Evolutionary conservation across 257 asterid species (phyloP), one percentile per base, ranked within the genome.

Genomic region (Euphrasia confusa): DNA sequence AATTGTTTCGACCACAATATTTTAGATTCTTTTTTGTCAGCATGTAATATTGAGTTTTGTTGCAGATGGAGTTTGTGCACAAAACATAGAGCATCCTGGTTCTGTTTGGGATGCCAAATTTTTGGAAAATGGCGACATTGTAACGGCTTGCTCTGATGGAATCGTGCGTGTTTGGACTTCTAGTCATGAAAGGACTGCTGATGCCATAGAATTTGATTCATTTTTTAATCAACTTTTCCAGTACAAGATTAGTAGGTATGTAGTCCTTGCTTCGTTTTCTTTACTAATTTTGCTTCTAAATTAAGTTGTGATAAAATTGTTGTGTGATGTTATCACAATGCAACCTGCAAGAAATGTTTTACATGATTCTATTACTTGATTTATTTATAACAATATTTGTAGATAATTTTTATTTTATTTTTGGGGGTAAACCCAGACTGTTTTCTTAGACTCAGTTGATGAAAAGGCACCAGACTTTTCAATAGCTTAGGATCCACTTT

Each of bases 41-140:
- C 65, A 30, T 75, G 75, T 58, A 35, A 68, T 65, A 37, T 39
- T 58, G 45, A 65, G 44, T 69, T 75, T 50, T 68, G 58, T 68
- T 83, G 80, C 79, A 93, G 99, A 89, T 87, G 99, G 99, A 63
- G 80, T 74, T 68, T 93, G 99, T 78, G 75, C 87, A 61, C 99
- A 93, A 75, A 89, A 84, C 78, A 82, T 93, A 75, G 97, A 87
- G 72, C 99, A 93, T 71, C 99, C 97, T 71, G 97, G 99, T 24
- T 93, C 95, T 72, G 96, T 93, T 58, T 93, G 99, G 99, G 99
- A 93, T 78, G 83, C 84, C 76, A 93, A 93, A 63, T 89, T 93
- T 76, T 68, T 93, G 82, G 95, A 76, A 75, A 93, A 81, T 76
- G 96, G 97, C 0, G 88, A 93, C 76, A 80, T 93, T 67, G 96